A percentile compares a stretch with the other conserved stretches of the same genome.
Conservation (phyloP, 306 rosid genomes). For the Trifolium fragiferum region DNA sequence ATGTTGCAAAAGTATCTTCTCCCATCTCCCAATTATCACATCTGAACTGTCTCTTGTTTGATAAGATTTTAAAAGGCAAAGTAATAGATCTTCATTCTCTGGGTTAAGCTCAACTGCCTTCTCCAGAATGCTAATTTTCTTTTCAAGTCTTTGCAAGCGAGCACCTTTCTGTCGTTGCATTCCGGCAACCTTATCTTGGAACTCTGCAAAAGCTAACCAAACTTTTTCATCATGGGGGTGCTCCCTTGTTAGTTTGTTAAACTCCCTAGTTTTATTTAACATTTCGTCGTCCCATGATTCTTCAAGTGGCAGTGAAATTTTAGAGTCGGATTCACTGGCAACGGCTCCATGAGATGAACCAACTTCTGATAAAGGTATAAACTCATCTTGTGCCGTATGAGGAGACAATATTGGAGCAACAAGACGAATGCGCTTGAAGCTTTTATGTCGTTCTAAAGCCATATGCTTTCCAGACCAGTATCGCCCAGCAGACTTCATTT, state of each 20-base stretch:
- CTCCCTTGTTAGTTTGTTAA: constrained; percentile 85
- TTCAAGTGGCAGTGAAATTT: constrained; percentile 45
- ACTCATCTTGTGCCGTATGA: constrained; percentile 55
- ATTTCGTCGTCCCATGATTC: constrained; percentile 98
- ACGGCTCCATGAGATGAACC: constrained; percentile 51
- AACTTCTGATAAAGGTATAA: constrained; percentile 66
- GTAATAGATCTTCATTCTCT: constrained; percentile 77
- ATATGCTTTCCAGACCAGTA: constrained; percentile 89
- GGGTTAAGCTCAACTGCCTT: constrained; percentile 90
- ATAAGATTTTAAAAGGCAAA: constrained; percentile 82
- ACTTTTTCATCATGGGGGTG: constrained; percentile 77
- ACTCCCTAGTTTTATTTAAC: constrained; percentile 79
- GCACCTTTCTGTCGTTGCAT: constrained; percentile 97
- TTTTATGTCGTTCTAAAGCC: constrained; percentile 85
- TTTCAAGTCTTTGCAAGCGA: constrained; percentile 90
- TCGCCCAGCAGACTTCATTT: constrained; percentile 77
- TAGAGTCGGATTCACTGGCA: constrained; percentile 29
- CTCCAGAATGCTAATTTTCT: constrained; percentile 94
- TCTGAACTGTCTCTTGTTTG: constrained; percentile 79
- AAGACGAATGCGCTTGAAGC: constrained; percentile 72
- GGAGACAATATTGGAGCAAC: constrained; percentile 54
- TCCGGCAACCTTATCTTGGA: constrained; percentile 82
- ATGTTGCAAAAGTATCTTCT: constrained; percentile 78
- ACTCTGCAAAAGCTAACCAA: constrained; percentile 87
- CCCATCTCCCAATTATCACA: constrained; percentile 81